Base-by-base conservation (phyloP, 73 alveolate species). In the Diophrys appendiculata region DNA sequence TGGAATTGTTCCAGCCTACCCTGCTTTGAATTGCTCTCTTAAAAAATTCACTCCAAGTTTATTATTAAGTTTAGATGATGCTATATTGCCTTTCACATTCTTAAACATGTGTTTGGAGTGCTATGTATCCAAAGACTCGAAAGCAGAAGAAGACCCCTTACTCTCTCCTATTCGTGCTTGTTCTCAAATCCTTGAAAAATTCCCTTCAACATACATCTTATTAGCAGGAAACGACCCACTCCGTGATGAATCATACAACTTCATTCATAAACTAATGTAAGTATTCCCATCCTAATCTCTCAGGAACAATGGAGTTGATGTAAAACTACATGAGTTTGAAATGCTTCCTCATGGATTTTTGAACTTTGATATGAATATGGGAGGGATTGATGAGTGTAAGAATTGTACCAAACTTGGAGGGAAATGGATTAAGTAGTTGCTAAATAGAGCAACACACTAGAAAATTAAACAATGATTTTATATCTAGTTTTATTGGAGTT, bases 181-280 rank as follows among this genome's bases (percentile, higher is more conserved):
- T 31, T 93, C 83, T 29, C 78, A 76, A 29, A 86, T 80, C 11
- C 73, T 87, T 25, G 35, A 14, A 22, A n/a, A 82, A 31, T 87
- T 82, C 81, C 94, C 94, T 2, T 53, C 72, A 11, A 75, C 88
- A 13, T 73, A 92, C 23, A 86, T 94, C 0, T 54, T 92, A 84
- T 83, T 88, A 1, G 98, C 96, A 25, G 54, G 79, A 14, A 69
- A 65, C 34, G 96, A 90, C 65, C 96, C 96, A 54, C 82, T 90
- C 29, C 87, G 91, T 74, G 96, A 90, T 69, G 91, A 80, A 31
- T 73, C 93, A 32, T 90, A 71, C 60, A 90, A 87, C 56, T 85
- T 90, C 71, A 60, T 83, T 1, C 69, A 81, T 30, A 81, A 76
- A 73, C n/a, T 81, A 1, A 73, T 69, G 31, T 32, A 43, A 54